Evolutionary conservation across 805 yeast species (phyloP).

Genomic region (Candida maesae): DNA sequence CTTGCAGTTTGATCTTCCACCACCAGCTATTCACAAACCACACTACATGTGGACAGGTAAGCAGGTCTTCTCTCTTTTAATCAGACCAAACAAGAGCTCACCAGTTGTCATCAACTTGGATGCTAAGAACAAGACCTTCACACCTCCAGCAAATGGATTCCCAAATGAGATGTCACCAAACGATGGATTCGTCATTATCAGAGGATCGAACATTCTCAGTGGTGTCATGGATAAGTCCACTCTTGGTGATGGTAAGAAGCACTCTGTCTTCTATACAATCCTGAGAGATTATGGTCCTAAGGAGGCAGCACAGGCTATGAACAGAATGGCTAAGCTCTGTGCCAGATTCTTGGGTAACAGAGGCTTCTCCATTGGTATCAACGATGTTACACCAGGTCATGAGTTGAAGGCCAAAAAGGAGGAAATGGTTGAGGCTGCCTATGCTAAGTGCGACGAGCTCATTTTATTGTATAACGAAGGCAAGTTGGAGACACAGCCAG

Average conservation of each 20-base stretch:
- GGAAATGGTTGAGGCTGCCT: constrained; percentile 84
- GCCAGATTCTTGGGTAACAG: constrained; percentile 92
- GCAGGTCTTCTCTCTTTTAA: constrained; percentile 85
- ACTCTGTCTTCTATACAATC: constrained; percentile 92
- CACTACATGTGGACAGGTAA: constrained; percentile 94
- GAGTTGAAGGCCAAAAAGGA: constrained; percentile 78
- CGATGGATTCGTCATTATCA: constrained; percentile 88
- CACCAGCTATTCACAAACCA: constrained; percentile 92
- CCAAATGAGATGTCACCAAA: constrained; percentile 97
- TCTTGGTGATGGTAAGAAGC: constrained; percentile 97
- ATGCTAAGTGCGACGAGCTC: constrained; percentile 84
- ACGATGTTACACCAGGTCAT: constrained; percentile 91
- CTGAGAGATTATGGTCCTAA: constrained; percentile 95
- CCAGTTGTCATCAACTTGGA: constrained; percentile 87
- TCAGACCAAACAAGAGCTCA: constrained; percentile 72
- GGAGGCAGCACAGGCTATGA: constrained; percentile 95
- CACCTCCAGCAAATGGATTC: constrained; percentile 65
- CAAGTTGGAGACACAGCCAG: constrained; percentile 95
- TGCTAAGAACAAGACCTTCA: constrained; percentile 88
- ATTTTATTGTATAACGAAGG: constrained; percentile 78
- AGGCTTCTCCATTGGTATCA: constrained; percentile 96
- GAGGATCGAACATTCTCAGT: constrained; percentile 83
- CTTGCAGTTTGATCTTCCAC: constrained; percentile 86
- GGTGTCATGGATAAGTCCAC: constrained; percentile 98
- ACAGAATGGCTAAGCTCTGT: constrained; percentile 98